Evolutionary conservation across 805 yeast genomes (phyloP).

Genomic region (Cyberlindnera maclurae): DNA sequence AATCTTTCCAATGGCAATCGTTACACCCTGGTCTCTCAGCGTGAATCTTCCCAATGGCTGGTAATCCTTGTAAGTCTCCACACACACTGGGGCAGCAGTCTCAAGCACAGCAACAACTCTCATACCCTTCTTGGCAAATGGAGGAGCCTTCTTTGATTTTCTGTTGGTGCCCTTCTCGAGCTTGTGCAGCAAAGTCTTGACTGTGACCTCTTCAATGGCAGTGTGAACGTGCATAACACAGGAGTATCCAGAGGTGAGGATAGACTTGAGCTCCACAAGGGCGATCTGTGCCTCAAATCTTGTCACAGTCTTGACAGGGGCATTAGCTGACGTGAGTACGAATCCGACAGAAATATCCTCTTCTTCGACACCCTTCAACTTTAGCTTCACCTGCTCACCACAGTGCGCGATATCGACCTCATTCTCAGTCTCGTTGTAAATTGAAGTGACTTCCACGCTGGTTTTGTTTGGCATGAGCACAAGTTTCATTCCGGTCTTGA

Average conservation of each 20-base stretch:
- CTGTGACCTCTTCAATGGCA: conserved; percentile 90
- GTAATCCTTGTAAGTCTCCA: conserved; percentile 86
- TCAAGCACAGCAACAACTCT: conserved; percentile 91
- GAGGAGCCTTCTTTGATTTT: conserved; percentile 93
- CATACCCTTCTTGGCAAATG: conserved; percentile 98
- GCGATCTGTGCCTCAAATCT: conserved; percentile 94
- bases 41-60: conserved; percentile 98
- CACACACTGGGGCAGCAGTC: conserved; percentile 80
- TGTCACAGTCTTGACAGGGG: conserved; percentile 88
- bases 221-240: conserved; percentile 99
- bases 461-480: conserved; percentile 90
- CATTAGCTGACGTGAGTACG: conserved; percentile 77
- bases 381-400: conserved; percentile 96
- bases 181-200: conserved; percentile 80
- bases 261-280: conserved; percentile 91
- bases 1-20: conserved; percentile 97
- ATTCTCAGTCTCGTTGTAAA: conserved; percentile 91
- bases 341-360: conserved; percentile 91
- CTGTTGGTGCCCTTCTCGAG: conserved; percentile 95
- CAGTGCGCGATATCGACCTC: conserved; percentile 86
- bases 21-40: conserved; percentile 95
- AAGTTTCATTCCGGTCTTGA: conserved; percentile 69
- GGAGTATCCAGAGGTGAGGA: conserved; percentile 89
- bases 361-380: conserved; percentile 93
- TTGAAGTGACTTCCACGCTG: conserved; percentile 75